Conservation (phyloP, 225 moss, liverwort and hornwort genomes). For the Thuidium tamariscinum region DNA sequence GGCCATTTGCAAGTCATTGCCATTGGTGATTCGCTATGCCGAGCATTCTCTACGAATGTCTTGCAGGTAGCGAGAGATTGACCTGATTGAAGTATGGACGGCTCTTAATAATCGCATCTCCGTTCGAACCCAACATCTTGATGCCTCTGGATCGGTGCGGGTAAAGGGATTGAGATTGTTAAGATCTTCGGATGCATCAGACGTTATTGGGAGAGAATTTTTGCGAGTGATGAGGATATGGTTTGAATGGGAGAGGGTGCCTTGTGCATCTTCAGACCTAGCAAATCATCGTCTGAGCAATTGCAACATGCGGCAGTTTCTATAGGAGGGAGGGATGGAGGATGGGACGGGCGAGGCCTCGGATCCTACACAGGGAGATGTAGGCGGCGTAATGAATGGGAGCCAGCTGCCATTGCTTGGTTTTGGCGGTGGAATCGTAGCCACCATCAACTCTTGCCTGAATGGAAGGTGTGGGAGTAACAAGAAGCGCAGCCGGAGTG, state of each 20-base stretch:
- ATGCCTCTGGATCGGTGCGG: not conserved
- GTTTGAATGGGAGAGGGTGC: constrained; percentile 20
- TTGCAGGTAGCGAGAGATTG: constrained; percentile 4
- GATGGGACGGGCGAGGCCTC: constrained; percentile 35
- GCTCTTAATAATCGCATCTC: not conserved
- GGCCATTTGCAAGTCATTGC: not conserved
- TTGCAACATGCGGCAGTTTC: not conserved
- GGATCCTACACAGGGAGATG: constrained; percentile 28
- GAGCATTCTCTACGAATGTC: not conserved
- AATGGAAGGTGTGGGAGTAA: constrained; percentile 20
- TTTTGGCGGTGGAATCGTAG: constrained; percentile 10
- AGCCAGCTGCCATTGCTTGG: constrained; percentile 13
- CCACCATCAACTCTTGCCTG: constrained; percentile 13
- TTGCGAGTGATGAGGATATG: constrained; percentile 22
- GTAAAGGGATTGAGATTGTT: not conserved
- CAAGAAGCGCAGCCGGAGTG: constrained; percentile 86
- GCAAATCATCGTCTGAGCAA: not conserved
- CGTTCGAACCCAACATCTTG: not conserved
- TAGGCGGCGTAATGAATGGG: constrained; percentile 14
- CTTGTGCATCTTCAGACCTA: constrained; percentile 3
- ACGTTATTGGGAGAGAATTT: not conserved
- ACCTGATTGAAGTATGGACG: not conserved
- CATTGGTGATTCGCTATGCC: not conserved
- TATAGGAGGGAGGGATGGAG: constrained; percentile 25
- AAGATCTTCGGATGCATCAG: not conserved